Conservation (phyloP, 768 basidiomycete genomes). For the Xanthoconium purpureum region DNA sequence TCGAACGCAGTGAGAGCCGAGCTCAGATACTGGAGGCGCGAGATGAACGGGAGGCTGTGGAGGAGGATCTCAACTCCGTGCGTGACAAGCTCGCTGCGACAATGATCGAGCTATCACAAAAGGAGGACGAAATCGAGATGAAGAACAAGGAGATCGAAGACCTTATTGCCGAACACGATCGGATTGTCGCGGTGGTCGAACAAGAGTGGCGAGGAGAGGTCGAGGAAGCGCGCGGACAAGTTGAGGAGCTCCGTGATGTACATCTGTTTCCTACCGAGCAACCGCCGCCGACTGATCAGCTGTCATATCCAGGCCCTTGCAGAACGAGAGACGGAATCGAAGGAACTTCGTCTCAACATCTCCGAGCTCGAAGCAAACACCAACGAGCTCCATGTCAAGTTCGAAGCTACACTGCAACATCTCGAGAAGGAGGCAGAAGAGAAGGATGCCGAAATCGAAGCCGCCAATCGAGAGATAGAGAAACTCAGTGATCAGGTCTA, state of each 20-base stretch:
- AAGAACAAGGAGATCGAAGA: conserved; percentile 78
- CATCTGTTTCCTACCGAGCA: conserved; percentile 16
- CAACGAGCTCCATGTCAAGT: conserved; percentile 67
- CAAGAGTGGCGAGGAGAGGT: conserved; percentile 88
- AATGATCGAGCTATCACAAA: conserved; percentile 80
- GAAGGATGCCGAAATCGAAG: conserved; percentile 75
- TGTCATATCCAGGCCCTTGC: conserved; percentile 53
- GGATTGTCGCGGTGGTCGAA: conserved; percentile 70
- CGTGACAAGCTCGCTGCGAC: conserved; percentile 77
- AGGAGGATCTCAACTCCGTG: conserved; percentile 70
- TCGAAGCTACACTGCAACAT: conserved; percentile 70
- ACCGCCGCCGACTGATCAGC: background rate
- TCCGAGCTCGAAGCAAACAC: conserved; percentile 73
- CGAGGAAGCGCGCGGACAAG: conserved; percentile 72
- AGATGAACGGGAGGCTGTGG: conserved; percentile 75
- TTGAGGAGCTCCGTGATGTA: conserved; percentile 78
- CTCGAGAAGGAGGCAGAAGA: conserved; percentile 75
- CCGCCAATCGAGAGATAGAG: conserved; percentile 74
- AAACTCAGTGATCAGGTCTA: conserved; percentile 79
- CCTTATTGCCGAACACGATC: conserved; percentile 67
- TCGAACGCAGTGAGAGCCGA: conserved; percentile 73
- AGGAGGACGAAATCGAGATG: conserved; percentile 82
- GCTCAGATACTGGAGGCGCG: conserved; percentile 67
- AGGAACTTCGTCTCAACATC: conserved; percentile 68
- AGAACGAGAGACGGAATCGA: conserved; percentile 77